These are phyloP conservation scores for Cystobasidiaceae sp. DNA, from an alignment of 1,284 basidiomycete species.

Conservation along the genomic window DNA sequence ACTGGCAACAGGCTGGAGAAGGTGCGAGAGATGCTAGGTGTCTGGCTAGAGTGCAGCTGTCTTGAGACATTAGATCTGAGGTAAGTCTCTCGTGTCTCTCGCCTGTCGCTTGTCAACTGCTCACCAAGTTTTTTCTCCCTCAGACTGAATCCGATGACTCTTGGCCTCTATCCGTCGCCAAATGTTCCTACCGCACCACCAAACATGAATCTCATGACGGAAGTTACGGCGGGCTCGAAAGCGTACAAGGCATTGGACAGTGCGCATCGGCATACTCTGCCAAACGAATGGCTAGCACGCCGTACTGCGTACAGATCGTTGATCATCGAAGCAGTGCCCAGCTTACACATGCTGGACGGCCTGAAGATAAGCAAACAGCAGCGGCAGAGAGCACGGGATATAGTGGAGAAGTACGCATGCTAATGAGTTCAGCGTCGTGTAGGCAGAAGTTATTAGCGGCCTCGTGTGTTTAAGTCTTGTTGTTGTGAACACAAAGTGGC, in stretches of 20 bases:
- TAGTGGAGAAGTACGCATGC: slow-evolving; percentile 31
- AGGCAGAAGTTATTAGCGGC: not conserved
- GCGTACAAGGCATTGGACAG: slow-evolving; percentile 56
- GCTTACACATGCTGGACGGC: slow-evolving; percentile 71
- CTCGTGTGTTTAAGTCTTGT: not conserved
- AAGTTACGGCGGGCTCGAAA: slow-evolving; percentile 9
- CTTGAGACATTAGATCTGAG: slow-evolving; percentile 86
- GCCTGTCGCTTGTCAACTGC: not conserved
- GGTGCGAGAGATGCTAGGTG: slow-evolving; percentile 63
- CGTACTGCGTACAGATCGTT: slow-evolving; percentile 80
- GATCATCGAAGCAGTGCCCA: slow-evolving; percentile 66
- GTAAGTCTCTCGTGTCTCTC: slow-evolving; percentile 48
- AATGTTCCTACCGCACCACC: not conserved
- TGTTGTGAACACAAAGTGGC: not conserved
- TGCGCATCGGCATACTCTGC: slow-evolving; percentile 79
- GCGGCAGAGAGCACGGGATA: slow-evolving; percentile 30
- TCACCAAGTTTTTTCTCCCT: slow-evolving; percentile 31
- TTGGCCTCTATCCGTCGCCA: slow-evolving; percentile 73
- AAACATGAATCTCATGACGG: not conserved
- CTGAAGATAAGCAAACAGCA: slow-evolving; percentile 55
- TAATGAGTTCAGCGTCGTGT: not conserved
- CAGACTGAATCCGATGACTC: slow-evolving; percentile 89
- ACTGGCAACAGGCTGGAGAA: slow-evolving; percentile 74
- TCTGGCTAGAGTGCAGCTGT: slow-evolving; percentile 62
- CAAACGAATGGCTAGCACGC: slow-evolving; percentile 76